These are phyloP conservation scores for Opeltia flavorubescens DNA, from an alignment of 495 filamentous ascomycete species.

Conservation along the genomic window DNA sequence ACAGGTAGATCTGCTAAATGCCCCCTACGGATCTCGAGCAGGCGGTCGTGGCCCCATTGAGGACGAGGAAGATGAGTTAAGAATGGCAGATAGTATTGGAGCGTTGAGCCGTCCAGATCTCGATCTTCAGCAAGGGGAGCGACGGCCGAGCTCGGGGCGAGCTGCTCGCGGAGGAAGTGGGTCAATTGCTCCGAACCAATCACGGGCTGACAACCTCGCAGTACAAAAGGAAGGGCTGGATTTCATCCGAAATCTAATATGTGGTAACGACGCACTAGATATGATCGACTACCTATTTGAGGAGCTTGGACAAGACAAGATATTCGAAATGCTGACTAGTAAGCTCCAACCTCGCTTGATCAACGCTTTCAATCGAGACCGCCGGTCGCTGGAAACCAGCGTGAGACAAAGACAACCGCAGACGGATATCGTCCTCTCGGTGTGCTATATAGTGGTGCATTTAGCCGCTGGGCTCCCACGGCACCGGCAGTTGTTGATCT, in stretches of 20 bases:
- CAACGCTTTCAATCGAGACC: slow-evolving; percentile 23
- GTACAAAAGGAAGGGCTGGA: slow-evolving; percentile 86
- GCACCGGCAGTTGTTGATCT: slow-evolving; percentile 63
- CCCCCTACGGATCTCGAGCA: slow-evolving; percentile 25
- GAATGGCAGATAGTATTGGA: slow-evolving; percentile 39
- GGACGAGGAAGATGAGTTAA: slow-evolving; percentile 53
- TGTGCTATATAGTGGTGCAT: slow-evolving; percentile 68
- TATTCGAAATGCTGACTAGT: slow-evolving; percentile 61
- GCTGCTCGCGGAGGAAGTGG: background rate
- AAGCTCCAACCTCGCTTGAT: slow-evolving; percentile 50
- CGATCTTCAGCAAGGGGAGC: slow-evolving; percentile 2
- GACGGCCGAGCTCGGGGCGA: slow-evolving; percentile 1
- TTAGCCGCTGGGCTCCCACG: slow-evolving; percentile 64
- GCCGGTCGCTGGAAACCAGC: slow-evolving; percentile 12
- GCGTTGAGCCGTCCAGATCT: slow-evolving; percentile 19
- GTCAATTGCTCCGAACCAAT: slow-evolving; percentile 23
- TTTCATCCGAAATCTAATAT: slow-evolving; percentile 79
- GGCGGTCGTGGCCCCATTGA: slow-evolving; percentile 22
- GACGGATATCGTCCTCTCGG: slow-evolving; percentile 57
- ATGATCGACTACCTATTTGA: slow-evolving; percentile 78
- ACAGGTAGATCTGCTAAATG: slow-evolving; percentile 52
- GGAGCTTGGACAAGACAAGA: slow-evolving; percentile 54
- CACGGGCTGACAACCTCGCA: slow-evolving; percentile 61
- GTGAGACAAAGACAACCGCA: slow-evolving; percentile 35
- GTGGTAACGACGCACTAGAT: slow-evolving; percentile 46